Evolutionary conservation across 257 asterid species (phyloP), one percentile per base, ranked within the genome.

Genomic region (Fraxinus pennsylvanica): DNA sequence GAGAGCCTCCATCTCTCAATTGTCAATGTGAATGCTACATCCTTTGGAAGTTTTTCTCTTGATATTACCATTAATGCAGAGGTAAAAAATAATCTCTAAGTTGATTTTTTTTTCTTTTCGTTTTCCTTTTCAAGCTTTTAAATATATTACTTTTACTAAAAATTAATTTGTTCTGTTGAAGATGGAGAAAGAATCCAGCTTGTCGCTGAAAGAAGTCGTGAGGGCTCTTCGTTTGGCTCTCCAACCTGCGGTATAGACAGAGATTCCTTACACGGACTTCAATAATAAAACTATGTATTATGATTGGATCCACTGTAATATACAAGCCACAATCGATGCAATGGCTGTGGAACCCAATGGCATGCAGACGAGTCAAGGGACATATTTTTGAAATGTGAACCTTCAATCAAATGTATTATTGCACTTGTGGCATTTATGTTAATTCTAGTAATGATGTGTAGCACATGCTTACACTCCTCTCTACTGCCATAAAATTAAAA

Each of bases 61-160:
- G 84, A 83, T 59, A 54, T 80, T 21, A 80, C 82, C n/a, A 9
- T 83, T 47, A 43, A 72, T 38, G 86, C 80, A 4, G 70, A 83
- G 86, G 86, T 83, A 79, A 69, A 6, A 52, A 50, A 6, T 38
- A 38, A 38, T 38, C 43, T 38, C 43, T 43, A 43, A 43, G 15
- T 45, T 57, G 29, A 61, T 8, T 22, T 5, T 22, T 45, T 38
- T n/a, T 1, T 25, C 27, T 25, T 25, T 25, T 25, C 27, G 27
- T 25, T 25, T 25, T 25, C 27, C 27, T 25, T 25, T 13, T 47
- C 47, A 1, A 10, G 0, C 47, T 5, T 6, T 72, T 15, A 30
- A 29, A 15, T 47, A 21, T 2, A 17, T 45, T 27, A 0, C 27
- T 1, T 21, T 17, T 14, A 33, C 22, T n/a, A n/a, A 57, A 57